Evolutionary conservation across 1,284 basidiomycete genomes (phyloP), one percentile per base, ranked within the genome.

Genomic region (Ceratobasidium sp.): DNA sequence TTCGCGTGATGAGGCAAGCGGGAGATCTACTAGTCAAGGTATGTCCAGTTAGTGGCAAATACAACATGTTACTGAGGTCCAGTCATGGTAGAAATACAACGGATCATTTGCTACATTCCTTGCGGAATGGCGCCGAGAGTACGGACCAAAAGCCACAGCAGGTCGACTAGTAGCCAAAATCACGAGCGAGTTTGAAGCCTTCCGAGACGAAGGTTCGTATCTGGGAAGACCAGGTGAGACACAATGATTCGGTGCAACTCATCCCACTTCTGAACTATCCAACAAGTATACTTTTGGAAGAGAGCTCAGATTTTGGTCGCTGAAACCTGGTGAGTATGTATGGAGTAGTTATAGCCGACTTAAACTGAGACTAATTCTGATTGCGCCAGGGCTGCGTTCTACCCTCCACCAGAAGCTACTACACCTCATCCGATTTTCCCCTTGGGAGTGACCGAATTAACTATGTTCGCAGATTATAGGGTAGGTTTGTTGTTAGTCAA

Each of bases 381-480:
- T 7, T 14, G 57, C 12, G 33, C 18, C 35, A 82, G 82, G 82
- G 83, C 83, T n/a, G 83, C 83, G 30, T 83, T 84, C 71, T 80
- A 83, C 59, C 93, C 18, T 91, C 82, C 86, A 1, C 80, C 83
- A 33, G 57, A 78, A 30, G 27, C 59, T 16, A 35, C 81, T 20
- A 80, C 82, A 0, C 82, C 86, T 0, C 93, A 95, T 83, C 94
- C 93, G 3, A 85, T 94, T 59, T 93, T 94, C 83, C 91, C 91
- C 8, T 84, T 87, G 16, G 92, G 91, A 3, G 86, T 92, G 35
- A 86, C 88, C 67, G 85, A 90, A 67, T 87, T 95, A 12, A 94
- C 94, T 18, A 95, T 95, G 94, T 95, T 95, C 83, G 93, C 94
- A 4, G 94, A 95, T 85, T 95, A 95, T 83, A 90, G 94, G 59